These are phyloP conservation scores for Mentha longifolia DNA, from an alignment of 257 asterid genomes.

Conservation along the genomic window DNA sequence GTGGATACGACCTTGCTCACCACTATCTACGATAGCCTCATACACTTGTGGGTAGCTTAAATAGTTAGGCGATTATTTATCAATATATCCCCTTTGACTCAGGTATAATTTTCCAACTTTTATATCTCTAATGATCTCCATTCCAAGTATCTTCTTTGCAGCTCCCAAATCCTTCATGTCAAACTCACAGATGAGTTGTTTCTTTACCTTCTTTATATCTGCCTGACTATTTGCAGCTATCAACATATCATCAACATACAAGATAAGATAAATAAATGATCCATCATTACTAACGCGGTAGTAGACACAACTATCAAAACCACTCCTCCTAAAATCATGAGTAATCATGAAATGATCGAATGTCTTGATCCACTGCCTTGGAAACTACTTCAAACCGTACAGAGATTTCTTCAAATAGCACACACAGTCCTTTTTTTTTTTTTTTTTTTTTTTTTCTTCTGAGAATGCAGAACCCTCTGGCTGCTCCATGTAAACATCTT, in stretches of 20 bases:
- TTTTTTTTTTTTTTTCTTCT: no score
- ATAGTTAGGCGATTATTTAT: neutral
- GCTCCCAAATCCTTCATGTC: neutral
- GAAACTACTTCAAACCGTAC: neutral
- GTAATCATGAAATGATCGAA: neutral
- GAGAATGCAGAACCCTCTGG: neutral
- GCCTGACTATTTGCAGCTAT: neutral
- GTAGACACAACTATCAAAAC: neutral
- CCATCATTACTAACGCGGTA: neutral
- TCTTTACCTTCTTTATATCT: neutral
- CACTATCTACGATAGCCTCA: no score
- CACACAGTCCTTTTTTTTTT: neutral
- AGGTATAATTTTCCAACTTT: neutral
- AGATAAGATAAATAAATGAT: neutral
- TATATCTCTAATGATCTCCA: neutral
- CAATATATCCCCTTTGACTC: neutral
- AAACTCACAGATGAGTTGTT: neutral
- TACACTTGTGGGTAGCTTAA: no score
- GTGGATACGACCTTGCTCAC: no score
- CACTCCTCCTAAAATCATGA: neutral
- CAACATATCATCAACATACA: neutral
- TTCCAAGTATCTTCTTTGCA: conserved; percentile 1
- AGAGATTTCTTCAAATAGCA: neutral
- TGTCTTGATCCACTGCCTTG: neutral
- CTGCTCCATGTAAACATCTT: neutral